Evolutionary conservation across 2,329 filamentous ascomycete species (phyloP).

Genomic region (Knoxdaviesia proteae): DNA sequence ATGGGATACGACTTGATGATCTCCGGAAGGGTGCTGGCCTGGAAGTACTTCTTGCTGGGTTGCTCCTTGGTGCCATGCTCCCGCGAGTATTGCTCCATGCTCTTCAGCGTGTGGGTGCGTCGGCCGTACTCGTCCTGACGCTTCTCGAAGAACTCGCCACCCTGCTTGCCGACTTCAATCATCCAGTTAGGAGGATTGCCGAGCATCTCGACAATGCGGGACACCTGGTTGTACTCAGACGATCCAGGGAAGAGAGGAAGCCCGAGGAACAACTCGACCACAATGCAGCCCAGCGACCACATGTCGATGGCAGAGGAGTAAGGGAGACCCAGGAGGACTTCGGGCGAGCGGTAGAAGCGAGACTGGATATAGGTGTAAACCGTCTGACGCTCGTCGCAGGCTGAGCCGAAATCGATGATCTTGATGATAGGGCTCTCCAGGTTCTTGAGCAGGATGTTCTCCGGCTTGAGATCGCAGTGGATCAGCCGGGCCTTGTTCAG

Average conservation of each 20-base stretch:
- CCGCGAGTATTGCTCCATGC: slow-evolving; percentile 91
- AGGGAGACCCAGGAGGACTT: slow-evolving; percentile 83
- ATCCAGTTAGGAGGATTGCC: slow-evolving; percentile 96
- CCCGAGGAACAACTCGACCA: slow-evolving; percentile 84
- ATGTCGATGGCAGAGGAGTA: slow-evolving; percentile 99
- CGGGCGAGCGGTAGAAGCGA: slow-evolving; percentile 89
- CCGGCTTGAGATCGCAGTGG: slow-evolving; percentile 93
- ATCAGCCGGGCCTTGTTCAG: slow-evolving; percentile 93
- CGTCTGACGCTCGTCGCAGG: slow-evolving; percentile 92
- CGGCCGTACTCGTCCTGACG: slow-evolving; percentile 76
- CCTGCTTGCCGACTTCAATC: slow-evolving; percentile 97
- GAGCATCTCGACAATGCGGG: slow-evolving; percentile 93
- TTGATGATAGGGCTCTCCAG: slow-evolving; percentile 98
- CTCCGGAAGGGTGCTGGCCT: slow-evolving; percentile 78
- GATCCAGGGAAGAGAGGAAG: slow-evolving; percentile 89
- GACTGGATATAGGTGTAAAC: slow-evolving; percentile 99
- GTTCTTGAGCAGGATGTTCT: slow-evolving; percentile 95
- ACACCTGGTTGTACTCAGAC: slow-evolving; percentile 97
- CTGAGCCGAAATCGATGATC: slow-evolving; percentile 97
- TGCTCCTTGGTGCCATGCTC: slow-evolving; percentile 96
- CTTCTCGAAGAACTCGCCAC: slow-evolving; percentile 88
- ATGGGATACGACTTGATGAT: slow-evolving; percentile 97
- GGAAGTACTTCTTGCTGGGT: slow-evolving; percentile 98
- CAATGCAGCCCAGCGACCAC: slow-evolving; percentile 98
- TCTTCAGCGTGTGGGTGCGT: slow-evolving; percentile 78